Percentiles rank a stretch among this genome's conserved stretches.
Evolutionary conservation across 371 early-diverging fungal species (phyloP).

Genomic region (Syncephalis fuscata): DNA sequence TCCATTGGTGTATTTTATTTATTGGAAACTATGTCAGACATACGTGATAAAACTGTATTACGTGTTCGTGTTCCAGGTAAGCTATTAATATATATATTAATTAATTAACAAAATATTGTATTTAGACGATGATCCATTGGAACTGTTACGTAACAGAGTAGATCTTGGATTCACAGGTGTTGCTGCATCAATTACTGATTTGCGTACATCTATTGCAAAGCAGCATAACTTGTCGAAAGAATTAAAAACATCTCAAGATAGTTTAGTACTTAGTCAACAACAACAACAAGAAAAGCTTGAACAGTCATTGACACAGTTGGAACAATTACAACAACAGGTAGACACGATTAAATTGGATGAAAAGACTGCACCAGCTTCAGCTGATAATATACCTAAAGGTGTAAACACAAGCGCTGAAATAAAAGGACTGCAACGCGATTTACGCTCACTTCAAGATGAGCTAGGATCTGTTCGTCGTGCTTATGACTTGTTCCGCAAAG

Average conservation of each 20-base stretch:
- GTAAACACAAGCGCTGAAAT: conserved; percentile 10
- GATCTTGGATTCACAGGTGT: conserved; percentile 18
- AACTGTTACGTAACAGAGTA: conserved; percentile 11
- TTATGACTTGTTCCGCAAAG: conserved; percentile 30
- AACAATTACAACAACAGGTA: conserved; percentile 13
- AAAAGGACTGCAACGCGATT: conserved; percentile 19
- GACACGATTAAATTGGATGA: conserved; percentile 11
- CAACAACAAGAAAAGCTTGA: conserved; percentile 6
- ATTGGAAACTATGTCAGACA: conserved; percentile 42
- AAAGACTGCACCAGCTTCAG: conserved; percentile 11
- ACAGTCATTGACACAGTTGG: conserved; percentile 1
- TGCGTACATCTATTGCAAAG: conserved; percentile 16
- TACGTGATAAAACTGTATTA: conserved; percentile 35
- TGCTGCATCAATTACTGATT: conserved; percentile 18
- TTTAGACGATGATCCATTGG: too few species aligned
- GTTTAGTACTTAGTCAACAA: neutral
- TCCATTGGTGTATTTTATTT: conserved; percentile 39
- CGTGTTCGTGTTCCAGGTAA: conserved; percentile 47
- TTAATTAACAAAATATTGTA: conserved; percentile 6
- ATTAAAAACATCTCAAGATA: neutral
- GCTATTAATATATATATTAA: conserved; percentile 1
- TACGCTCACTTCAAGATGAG: conserved; percentile 27
- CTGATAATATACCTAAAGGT: conserved; percentile 12
- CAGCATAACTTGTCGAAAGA: conserved; percentile 5
- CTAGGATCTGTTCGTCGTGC: conserved; percentile 40